Base-by-base conservation (phyloP, 2,329 filamentous ascomycete species). In the Scytalidium lignicola region DNA sequence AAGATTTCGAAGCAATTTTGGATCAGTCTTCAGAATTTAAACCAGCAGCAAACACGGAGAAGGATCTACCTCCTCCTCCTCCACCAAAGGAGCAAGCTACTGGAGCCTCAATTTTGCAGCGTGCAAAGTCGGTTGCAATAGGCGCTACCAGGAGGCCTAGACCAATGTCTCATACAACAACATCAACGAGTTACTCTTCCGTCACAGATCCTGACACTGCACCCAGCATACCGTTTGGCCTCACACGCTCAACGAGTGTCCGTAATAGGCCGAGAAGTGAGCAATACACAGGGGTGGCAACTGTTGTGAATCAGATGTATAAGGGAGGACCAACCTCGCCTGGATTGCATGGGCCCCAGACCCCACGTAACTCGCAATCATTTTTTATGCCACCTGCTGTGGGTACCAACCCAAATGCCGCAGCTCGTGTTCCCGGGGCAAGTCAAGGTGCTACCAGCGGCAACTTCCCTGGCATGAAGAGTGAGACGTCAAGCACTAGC, bases 1-100 rank as follows among this genome's bases (percentile, higher is more conserved):
- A 95, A 62, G 91, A 95, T 58, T 97, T 96, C 58, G 92, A 99
- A 70, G 84, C 89, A 54, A 95, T 97, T 52, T 76, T 96, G 39
- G 90, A 95, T 65, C 87, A 89, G 67, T 88, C 86, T 8, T 80
- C 81, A 46, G 80, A 85, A 49, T 72, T 74, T 55, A 82, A 83
- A 59, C 67, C 48, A 41, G 20, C 43, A 20, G 18, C 48, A 15
- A 61, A 62, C 22, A 54, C 75, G 32, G 85, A 93, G 67, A 96
- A 96, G 68, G 90, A 93, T n/a, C 80, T 95, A 17, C 88, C 89
- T 5, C 80, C 87, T 2, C 83, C 89, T 1, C 87, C 87, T 1
- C 71, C 76, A 18, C 74, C 69, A 61, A 83, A 78, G 74, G 63
- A 69, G 46, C 51, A 65, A 56, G 64, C 62, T 52, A 57, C 67